Conservation (phyloP, 805 yeast species). For the Hanseniaspora guilliermondii region DNA sequence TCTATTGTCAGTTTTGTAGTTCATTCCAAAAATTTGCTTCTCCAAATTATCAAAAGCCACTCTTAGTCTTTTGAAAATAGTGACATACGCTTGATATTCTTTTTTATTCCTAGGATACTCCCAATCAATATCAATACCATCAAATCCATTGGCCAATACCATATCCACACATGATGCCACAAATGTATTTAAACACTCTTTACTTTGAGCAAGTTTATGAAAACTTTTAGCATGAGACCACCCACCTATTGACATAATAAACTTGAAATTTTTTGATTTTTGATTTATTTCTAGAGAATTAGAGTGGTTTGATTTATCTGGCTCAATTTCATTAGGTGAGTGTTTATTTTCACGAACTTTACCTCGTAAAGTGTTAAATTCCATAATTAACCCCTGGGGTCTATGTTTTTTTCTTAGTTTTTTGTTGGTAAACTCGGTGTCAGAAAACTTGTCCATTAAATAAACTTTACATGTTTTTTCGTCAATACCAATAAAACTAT, state of each 20-base stretch:
- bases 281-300: too few relatives aligned
- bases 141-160: constrained; percentile 51
- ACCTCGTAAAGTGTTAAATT: constrained; percentile 37
- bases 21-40: constrained; percentile 16
- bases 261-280: constrained; percentile 33
- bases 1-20: constrained; percentile 13
- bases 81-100: constrained; percentile 37
- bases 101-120: constrained; percentile 53
- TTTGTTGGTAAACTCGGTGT: constrained; percentile 21
- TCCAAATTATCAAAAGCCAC: constrained; percentile 32
- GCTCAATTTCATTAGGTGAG: not conserved
- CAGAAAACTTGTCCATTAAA: constrained; percentile 57
- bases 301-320: not conserved
- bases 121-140: constrained; percentile 93
- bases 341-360: not conserved
- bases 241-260: constrained; percentile 77
- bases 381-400: constrained; percentile 39
- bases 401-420: not conserved
- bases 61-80: constrained; percentile 34
- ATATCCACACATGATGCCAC: constrained; percentile 36
- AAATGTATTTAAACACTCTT: constrained; percentile 33
- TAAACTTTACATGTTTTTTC: constrained; percentile 39
- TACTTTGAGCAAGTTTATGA: constrained; percentile 32
- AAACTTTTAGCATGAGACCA: constrained; percentile 45
- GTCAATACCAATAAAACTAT: constrained; percentile 61